Evolutionary conservation across 1,284 basidiomycete genomes (phyloP), one percentile per base, ranked within the genome.

Genomic region (Pholiota adiposa): DNA sequence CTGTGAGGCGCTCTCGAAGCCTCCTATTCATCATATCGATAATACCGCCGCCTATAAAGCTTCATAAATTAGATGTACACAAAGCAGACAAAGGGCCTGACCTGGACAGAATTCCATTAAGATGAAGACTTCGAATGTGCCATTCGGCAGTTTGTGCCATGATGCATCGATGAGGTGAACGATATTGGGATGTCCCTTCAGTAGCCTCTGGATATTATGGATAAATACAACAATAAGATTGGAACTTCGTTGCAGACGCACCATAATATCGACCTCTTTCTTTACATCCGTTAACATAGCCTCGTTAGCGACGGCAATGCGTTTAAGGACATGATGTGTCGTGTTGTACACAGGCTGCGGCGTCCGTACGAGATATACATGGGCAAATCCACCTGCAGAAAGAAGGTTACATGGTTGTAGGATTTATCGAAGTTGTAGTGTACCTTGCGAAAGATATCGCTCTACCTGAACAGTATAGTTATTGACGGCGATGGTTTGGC

Each of bases 1-100:
- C 97, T 2, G 93, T 94, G 49, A 99, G 82, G 23, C 97, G 87
- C 73, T 98, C 94, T 53, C 96, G 87, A 40, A 99, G 83, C 51
- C 97, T 86, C 67, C 96, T 89, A 76, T 99, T 99, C 90, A 99
- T 94, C 87, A 99, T 94, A 77, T 99, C 97, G 75, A 99, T 98
- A 68, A 99, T 97, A 40, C 97, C 97, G 25, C 97, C 97, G 46
- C 96, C 93, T 94, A 53, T 31, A 57, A 11, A 56, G n/a, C 52
- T 54, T 50, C 11, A 46, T 7, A 54, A 56, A 57, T 34, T n/a
- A 1, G 57, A 40, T 41, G 16, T 8, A 16, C 34, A 58, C n/a
- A 48, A 53, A 3, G 56, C n/a, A 49, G 44, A 21, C 12, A 27
- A 23, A 38, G 19, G 8, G 29, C 67, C 75, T 63, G 68, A 85